Evolutionary conservation across 2,329 filamentous ascomycete species (phyloP).

Genomic region (Nemania sp.): DNA sequence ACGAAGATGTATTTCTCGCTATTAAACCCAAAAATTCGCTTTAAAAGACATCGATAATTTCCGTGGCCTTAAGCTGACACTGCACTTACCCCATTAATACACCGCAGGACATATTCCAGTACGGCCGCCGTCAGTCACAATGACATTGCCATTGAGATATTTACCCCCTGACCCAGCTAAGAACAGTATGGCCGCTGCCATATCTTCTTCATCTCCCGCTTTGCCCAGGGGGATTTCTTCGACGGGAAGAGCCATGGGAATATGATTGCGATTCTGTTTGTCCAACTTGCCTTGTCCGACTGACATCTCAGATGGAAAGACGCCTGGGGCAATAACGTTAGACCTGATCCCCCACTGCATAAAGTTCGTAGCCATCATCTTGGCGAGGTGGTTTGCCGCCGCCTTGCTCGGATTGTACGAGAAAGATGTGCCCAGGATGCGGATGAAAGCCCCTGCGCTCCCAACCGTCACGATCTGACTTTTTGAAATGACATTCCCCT

Average conservation of each 20-base stretch:
- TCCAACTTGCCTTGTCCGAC: slow-evolving; percentile 16
- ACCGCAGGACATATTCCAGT: slow-evolving; percentile 16
- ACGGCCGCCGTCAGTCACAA: slow-evolving; percentile 22
- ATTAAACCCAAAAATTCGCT: neutral
- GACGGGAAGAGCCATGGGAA: slow-evolving; percentile 8
- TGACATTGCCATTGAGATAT: slow-evolving; percentile 22
- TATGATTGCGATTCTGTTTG: slow-evolving; percentile 19
- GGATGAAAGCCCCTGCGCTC: slow-evolving; percentile 20
- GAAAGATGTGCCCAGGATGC: slow-evolving; percentile 14
- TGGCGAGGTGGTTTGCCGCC: slow-evolving; percentile 17
- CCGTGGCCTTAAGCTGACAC: no score
- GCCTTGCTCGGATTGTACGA: slow-evolving; percentile 18
- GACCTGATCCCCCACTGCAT: slow-evolving; percentile 23
- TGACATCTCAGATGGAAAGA: slow-evolving; percentile 20
- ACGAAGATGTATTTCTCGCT: no score
- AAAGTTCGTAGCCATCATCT: slow-evolving; percentile 25
- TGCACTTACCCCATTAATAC: no score
- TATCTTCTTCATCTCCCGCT: slow-evolving; percentile 23
- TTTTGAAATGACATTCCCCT: slow-evolving; percentile 12
- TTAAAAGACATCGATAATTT: neutral
- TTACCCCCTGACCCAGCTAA: slow-evolving; percentile 20
- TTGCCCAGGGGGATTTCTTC: slow-evolving; percentile 20
- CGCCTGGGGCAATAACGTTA: slow-evolving; percentile 17
- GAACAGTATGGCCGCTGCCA: slow-evolving; percentile 23
- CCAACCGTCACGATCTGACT: slow-evolving; percentile 19